Evolutionary conservation across 2,329 filamentous ascomycete genomes (phyloP), one percentile per base, ranked within the genome.

Genomic region (Aspergillus eucalypticola): DNA sequence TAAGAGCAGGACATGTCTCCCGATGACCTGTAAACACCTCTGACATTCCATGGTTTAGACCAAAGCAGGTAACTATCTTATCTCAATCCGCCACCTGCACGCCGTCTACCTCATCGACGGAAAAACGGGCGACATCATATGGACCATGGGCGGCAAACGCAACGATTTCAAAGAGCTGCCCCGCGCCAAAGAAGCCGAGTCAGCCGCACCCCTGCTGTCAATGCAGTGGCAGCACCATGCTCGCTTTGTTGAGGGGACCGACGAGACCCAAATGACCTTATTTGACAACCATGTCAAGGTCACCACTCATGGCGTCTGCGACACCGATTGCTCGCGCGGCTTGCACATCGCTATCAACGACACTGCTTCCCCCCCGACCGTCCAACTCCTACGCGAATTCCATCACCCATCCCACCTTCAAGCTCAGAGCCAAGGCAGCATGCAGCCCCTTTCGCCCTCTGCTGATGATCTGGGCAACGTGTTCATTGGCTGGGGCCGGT

Each of bases 401-500:
- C 27, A 8, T 10, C 58, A 60, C 15, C 58, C 58, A 27, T 42
- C 53, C 3, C 46, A 29, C 4, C 39, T 59, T 13, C 56, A 59
- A 29, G 56, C 56, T 17, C 56, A 59, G 41, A 59, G 56, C 54
- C 56, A 59, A 29, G 56, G 56, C 7, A 59, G 56, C n/a, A 51
- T 59, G 27, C 56, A 59, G 56, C 27, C 42, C 7, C 56, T 59
- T 2, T 25, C 27, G 19, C 53, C 53, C 11, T 13, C 15, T 10
- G 13, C 53, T 8, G 39, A 29, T 13, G 44, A 56, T 19, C 46
- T 60, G 10, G 54, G 58, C 17, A 60, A 53, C n/a, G 58, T 60
- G 8, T 60, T 60, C 19, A 60, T 60, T 19, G 58, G 58, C 27
- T 60, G 58, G 58, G 58, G 58, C 17, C 58, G 58, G 5, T 60